Evolutionary conservation across 148 eudicot species (phyloP).

Genomic region (Vaccinium macrocarpon): DNA sequence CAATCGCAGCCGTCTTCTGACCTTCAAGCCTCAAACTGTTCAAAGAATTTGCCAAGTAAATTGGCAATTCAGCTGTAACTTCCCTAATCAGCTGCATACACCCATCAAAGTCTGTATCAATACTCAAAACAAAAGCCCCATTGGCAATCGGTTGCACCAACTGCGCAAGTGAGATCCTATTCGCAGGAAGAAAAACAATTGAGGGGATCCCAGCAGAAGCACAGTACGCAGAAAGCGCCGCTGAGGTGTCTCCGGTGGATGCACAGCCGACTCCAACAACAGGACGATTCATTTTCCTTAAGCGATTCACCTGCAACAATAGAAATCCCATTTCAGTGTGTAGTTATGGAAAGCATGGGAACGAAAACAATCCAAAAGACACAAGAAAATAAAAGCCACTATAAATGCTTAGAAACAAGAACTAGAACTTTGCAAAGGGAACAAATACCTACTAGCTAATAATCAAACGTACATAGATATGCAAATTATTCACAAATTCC

Average conservation of each 20-base stretch:
- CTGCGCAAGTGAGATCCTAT: constrained; percentile 75
- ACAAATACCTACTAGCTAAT: neutral
- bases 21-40: constrained; percentile 83
- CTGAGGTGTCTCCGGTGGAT: constrained; percentile 85
- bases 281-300: constrained; percentile 76
- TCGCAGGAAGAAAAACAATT: constrained; percentile 72
- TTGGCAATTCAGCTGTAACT: constrained; percentile 78
- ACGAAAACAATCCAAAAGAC: neutral
- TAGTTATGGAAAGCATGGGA: neutral
- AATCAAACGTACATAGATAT: neutral
- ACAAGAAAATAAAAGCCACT: neutral
- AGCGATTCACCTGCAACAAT: constrained; percentile 44
- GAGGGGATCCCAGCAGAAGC: constrained; percentile 93
- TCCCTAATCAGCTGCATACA: constrained; percentile 92
- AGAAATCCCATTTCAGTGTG: neutral
- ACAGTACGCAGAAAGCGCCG: constrained; percentile 88
- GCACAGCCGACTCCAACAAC: constrained; percentile 90
- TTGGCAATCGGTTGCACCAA: constrained; percentile 90
- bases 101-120: constrained; percentile 72
- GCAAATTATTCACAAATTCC: neutral
- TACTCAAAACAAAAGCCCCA: constrained; percentile 70
- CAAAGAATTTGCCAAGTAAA: constrained; percentile 76
- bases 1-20: constrained; percentile 78
- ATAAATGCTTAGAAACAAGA: neutral
- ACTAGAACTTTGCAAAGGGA: neutral